Evolutionary conservation across 495 filamentous ascomycete genomes (phyloP).

Genomic region (Pyrenula aspistea): DNA sequence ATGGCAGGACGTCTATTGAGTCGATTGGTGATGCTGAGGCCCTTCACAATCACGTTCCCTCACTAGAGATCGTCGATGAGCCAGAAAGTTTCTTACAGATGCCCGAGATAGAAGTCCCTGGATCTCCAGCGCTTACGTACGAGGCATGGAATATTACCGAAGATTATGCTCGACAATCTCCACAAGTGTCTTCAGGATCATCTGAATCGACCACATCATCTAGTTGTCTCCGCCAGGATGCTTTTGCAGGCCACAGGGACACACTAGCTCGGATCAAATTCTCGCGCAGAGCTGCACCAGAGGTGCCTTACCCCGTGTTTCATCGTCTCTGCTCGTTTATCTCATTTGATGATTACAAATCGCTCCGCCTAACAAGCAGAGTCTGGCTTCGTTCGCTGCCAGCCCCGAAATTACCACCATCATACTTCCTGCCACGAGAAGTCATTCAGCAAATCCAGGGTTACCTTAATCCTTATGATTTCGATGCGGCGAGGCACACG

Average conservation of each 20-base stretch:
- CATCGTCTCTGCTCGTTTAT: background rate
- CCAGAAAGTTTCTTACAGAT: background rate
- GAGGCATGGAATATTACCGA: background rate
- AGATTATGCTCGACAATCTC: background rate
- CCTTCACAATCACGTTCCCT: background rate
- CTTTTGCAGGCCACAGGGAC: background rate
- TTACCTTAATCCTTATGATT: conserved; percentile 44
- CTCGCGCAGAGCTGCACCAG: background rate
- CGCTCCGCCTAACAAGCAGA: background rate
- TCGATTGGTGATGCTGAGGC: background rate
- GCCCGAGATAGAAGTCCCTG: background rate
- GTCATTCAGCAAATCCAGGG: conserved; percentile 47
- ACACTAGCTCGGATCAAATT: background rate
- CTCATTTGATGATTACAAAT: background rate
- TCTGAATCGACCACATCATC: background rate
- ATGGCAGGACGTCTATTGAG: background rate
- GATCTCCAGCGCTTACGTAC: background rate
- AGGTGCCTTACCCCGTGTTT: background rate
- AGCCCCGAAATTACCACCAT: background rate
- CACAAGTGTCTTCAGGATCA: background rate
- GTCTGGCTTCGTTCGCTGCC: background rate
- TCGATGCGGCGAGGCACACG: conserved; percentile 52
- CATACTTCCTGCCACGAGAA: conserved; percentile 38
- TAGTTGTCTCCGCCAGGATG: background rate
- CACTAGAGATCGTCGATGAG: background rate